Base-by-base conservation (phyloP, 1,284 basidiomycete genomes). In the Ceratobasidium sp. region DNA sequence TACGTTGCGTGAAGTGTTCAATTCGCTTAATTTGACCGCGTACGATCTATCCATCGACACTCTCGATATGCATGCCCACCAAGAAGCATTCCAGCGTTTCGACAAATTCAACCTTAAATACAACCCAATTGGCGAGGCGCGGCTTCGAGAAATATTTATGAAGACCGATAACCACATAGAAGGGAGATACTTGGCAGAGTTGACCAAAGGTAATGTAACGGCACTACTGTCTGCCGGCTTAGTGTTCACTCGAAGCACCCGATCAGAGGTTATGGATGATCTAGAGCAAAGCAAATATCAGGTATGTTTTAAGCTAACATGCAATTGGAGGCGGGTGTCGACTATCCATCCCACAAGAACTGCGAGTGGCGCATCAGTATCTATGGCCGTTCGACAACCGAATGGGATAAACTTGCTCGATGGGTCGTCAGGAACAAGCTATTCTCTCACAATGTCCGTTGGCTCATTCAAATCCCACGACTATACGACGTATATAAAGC, bases 11-110 rank as follows among this genome's bases (percentile, higher is more conserved):
- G 91, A 99, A 86, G 98, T 99, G 50, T 99, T 99, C 85, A 90
- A 98, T 82, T 97, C 96, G 46, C 90, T 99, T 41, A 93, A 97
- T 81, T 87, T 99, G 46, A 97, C 95, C 0, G 97, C 98, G 1
- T 99, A 99, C 85, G 98, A 99, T 82, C 89, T 99, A 52, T 98
- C 96, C 8, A 99, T 99, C 83, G 98, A 99, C 83, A 99, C 98
- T 5, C 90, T 99, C 65, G 98, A 99, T 83, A 99, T 99, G 98
- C 98, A 99, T 81, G 98, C 98, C 0, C 97, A 99, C 85, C 94
- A 96, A 81, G 96, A 97, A 82, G 93, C 96, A 7, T 99, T 99
- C 88, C 97, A 99, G 85, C 92, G 98, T 23, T 99, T 99, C 83
- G 98, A 99, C 87, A 95, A 96, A 82, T 97, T 97, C 86, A 97